Evolutionary conservation across 164 flowering plant species (phyloP).

Genomic region (Cinnamomum micranthum): DNA sequence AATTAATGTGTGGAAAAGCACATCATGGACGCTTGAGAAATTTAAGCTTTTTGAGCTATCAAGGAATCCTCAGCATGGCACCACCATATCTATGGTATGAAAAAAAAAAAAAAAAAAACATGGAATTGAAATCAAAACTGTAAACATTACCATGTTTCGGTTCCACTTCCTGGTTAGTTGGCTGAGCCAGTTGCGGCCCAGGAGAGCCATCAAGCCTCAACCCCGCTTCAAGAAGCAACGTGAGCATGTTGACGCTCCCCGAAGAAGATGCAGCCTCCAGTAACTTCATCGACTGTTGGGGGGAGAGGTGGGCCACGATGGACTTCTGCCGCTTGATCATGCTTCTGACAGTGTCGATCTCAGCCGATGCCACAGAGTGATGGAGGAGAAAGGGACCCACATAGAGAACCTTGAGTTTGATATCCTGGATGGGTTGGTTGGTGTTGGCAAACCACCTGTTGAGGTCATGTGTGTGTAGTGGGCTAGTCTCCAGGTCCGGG

Average conservation of each 20-base stretch:
- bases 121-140: no score
- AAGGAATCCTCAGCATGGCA: no score
- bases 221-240: slow-evolving; percentile 43
- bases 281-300: slow-evolving; percentile 36
- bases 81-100: no score
- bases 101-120: no score
- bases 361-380: slow-evolving; percentile 42
- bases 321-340: slow-evolving; percentile 48
- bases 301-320: slow-evolving; percentile 26
- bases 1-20: no score
- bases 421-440: slow-evolving; percentile 32
- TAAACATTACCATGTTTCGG: no score
- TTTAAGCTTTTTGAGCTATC: no score
- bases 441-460: slow-evolving; percentile 37
- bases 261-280: slow-evolving; percentile 37
- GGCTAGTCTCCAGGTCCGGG: slow-evolving; percentile 8
- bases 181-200: no score
- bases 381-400: slow-evolving; percentile 57
- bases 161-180: no score
- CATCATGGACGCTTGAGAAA: no score
- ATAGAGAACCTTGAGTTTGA: slow-evolving; percentile 64
- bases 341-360: slow-evolving; percentile 35
- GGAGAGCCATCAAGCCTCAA: slow-evolving; percentile 17
- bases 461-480: slow-evolving; percentile 22
- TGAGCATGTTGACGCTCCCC: slow-evolving; percentile 33